Conservation (phyloP, 1,284 basidiomycete genomes). For the Sporisorium exsertum region DNA sequence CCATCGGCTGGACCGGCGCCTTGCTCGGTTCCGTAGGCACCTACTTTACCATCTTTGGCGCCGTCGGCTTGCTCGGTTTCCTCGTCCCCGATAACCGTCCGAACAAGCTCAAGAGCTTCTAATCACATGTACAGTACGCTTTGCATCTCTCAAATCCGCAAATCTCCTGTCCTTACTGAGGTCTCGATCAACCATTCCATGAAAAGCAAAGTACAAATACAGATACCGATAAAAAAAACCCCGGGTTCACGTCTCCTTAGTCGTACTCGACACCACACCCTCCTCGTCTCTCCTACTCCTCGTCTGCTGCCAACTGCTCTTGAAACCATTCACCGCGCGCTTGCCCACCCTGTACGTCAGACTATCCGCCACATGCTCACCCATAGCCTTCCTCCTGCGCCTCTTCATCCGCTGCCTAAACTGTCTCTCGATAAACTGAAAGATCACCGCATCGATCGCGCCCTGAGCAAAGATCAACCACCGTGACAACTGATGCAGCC, state of each 20-base stretch:
- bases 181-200: not conserved
- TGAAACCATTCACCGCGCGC: conserved; percentile 1
- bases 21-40: conserved; percentile 16
- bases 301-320: conserved; percentile 9
- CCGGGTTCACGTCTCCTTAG: not conserved
- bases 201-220: conserved; percentile 1
- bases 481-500: conserved; percentile 44
- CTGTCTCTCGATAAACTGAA: conserved; percentile 61
- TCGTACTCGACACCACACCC: not conserved
- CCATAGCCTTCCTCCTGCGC: conserved; percentile 49
- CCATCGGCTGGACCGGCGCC: conserved; percentile 46
- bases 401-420: conserved; percentile 59
- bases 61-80: conserved; percentile 35
- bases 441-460: conserved; percentile 60
- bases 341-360: conserved; percentile 23
- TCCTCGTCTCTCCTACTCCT: not conserved
- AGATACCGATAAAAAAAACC: conserved; percentile 5
- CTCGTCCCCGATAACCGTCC: conserved; percentile 25
- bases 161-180: too few species aligned
- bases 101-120: conserved; percentile 28
- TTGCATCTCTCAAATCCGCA: too few species aligned
- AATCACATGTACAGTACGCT: not conserved
- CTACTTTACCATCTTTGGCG: conserved; percentile 41
- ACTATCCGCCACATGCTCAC: conserved; percentile 43
- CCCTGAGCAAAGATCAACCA: conserved; percentile 65